These are phyloP conservation scores for Epichloe amarillans DNA, from an alignment of 2,329 filamentous ascomycete species.

Conservation along the genomic window DNA sequence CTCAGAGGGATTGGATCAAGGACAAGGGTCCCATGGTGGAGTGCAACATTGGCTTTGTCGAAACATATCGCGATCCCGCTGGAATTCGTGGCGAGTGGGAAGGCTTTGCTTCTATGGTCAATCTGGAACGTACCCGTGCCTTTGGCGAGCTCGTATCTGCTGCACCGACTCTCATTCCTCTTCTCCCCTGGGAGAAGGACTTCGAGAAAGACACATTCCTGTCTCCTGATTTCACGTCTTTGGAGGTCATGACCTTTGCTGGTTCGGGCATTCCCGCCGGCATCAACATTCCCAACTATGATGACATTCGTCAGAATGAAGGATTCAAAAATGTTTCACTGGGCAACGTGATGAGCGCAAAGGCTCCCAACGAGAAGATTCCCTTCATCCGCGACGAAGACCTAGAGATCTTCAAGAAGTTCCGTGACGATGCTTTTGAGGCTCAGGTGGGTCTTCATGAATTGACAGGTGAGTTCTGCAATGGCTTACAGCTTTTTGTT, in stretches of 20 bases:
- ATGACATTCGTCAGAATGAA: slow-evolving; percentile 65
- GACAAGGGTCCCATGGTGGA: slow-evolving; percentile 73
- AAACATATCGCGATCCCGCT: slow-evolving; percentile 73
- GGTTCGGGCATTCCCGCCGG: slow-evolving; percentile 53
- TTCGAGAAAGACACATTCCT: slow-evolving; percentile 97
- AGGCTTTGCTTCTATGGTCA: slow-evolving; percentile 73
- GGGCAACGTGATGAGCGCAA: slow-evolving; percentile 83
- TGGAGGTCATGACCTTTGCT: slow-evolving; percentile 76
- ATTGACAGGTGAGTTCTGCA: slow-evolving; percentile 37
- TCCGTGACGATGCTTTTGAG: slow-evolving; percentile 80
- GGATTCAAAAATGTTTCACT: slow-evolving; percentile 92
- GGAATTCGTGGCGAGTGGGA: slow-evolving; percentile 77
- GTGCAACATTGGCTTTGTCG: slow-evolving; percentile 71
- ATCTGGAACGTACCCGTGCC: slow-evolving; percentile 77
- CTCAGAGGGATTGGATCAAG: slow-evolving; percentile 68
- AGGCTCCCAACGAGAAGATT: slow-evolving; percentile 81
- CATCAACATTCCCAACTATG: slow-evolving; percentile 59
- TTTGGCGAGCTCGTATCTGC: slow-evolving; percentile 76
- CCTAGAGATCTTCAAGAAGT: slow-evolving; percentile 64
- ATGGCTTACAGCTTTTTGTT: not conserved
- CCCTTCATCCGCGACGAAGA: slow-evolving; percentile 78
- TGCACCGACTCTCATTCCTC: slow-evolving; percentile 71
- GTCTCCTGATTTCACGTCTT: slow-evolving; percentile 87
- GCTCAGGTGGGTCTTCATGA: slow-evolving; percentile 94
- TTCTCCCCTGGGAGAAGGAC: slow-evolving; percentile 73